Base-by-base conservation (phyloP, 2,329 filamentous ascomycete species). In the Fusarium cicatricum region DNA sequence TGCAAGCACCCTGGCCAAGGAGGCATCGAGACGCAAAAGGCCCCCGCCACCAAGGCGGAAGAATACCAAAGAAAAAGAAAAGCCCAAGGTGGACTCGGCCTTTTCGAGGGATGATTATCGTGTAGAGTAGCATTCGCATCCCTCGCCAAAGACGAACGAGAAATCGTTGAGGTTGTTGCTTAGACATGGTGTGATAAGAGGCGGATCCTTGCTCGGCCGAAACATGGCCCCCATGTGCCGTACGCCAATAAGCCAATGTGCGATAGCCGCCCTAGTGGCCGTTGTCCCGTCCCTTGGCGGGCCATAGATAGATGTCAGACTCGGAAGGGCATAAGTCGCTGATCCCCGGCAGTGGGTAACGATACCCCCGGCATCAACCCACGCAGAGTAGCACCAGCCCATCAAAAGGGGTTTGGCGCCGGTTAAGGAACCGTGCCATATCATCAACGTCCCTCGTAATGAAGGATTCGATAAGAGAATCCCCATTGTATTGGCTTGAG, bases 241-340 rank as follows among this genome's bases (percentile, higher is more conserved):
- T n/a, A 52, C 47, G 50, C 43, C 42, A 43, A 34, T 44, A 29
- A 50, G 51, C 37, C 37, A 49, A 40, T 46, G 39, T 32, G 40
- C 49, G 53, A 57, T 17, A 53, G 57, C 53, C 54, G 49, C 49
- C 32, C 44, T 60, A n/a, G n/a, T n/a, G n/a, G n/a, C 49, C 56
- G 52, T 49, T 43, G 45, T 54, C 54, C 53, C 47, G 46, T 41
- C 50, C 58, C 55, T 45, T 47, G 53, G 29, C 39, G 11, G 26
- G 52, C 29, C 16, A n/a, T n/a, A n/a, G n/a, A 31, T 23, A 51
- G 40, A 52, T 41, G 51, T 46, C 38, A 54, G 34, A 42, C 33
- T 33, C 44, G n/a, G 40, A 34, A 37, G 26, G 32, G 38, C 44
- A 19, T 40, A 34, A 16, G 46, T 40, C 38, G 46, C 43, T 51